Conservation (phyloP, 2,329 filamentous ascomycete species). For the Pseudocercospora macadamiae region DNA sequence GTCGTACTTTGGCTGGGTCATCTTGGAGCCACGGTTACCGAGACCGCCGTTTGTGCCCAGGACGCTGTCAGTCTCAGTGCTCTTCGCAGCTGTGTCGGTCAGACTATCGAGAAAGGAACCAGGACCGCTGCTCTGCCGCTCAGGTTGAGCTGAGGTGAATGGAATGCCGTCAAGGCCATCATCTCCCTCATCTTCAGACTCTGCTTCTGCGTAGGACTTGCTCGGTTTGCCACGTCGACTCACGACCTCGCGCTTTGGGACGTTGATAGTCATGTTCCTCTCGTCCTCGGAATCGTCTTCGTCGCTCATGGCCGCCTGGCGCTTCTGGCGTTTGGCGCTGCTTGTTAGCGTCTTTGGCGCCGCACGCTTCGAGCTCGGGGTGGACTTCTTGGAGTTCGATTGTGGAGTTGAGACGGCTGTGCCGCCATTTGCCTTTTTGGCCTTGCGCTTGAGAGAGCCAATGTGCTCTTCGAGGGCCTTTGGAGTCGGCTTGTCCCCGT, state of each 20-base stretch:
- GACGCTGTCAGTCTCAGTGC: constrained; percentile 5
- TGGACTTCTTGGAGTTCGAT: constrained; percentile 4
- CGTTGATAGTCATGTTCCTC: constrained; percentile 9
- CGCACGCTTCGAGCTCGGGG: constrained; percentile 15
- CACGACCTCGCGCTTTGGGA: constrained; percentile 20
- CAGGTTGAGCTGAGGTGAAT: constrained; percentile 1
- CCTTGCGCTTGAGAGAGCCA: constrained; percentile 17
- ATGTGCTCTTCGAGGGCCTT: constrained; percentile 31
- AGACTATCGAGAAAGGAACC: neutral
- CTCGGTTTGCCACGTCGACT: constrained; percentile 21
- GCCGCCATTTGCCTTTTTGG: constrained; percentile 8
- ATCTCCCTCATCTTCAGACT: constrained; percentile 5
- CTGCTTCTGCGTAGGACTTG: constrained; percentile 6
- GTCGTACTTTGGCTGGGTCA: constrained; percentile 1
- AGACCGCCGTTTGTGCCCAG: neutral
- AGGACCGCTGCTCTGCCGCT: neutral
- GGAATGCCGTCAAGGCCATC: constrained; percentile 9
- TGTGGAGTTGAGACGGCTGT: constrained; percentile 11
- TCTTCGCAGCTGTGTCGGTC: neutral
- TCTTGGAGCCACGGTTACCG: constrained; percentile 12
- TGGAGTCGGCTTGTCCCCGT: constrained; percentile 20
- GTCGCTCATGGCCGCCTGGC: constrained; percentile 25
- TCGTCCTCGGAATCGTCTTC: constrained; percentile 34
- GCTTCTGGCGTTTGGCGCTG: constrained; percentile 19
- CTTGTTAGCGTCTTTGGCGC: constrained; percentile 19